Conservation (phyloP, 768 basidiomycete genomes). For the Boletus sp. region DNA sequence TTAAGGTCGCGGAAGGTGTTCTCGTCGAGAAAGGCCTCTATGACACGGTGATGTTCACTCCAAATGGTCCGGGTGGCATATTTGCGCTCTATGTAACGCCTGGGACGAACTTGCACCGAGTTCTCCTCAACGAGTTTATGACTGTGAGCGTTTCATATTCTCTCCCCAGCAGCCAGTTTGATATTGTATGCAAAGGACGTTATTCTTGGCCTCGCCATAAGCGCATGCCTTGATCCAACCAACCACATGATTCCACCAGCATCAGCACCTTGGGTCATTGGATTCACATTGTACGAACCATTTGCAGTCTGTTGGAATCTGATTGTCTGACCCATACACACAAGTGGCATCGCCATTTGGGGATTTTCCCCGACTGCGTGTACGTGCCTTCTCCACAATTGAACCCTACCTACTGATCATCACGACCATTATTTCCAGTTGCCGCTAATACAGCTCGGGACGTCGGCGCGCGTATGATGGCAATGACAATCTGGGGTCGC, state of each 20-base stretch:
- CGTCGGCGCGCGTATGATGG: constrained; percentile 59
- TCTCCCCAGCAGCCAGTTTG: background rate
- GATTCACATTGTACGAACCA: constrained; percentile 54
- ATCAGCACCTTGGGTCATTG: constrained; percentile 50
- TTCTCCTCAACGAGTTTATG: constrained; percentile 41
- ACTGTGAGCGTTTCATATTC: constrained; percentile 21
- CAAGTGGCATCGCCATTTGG: constrained; percentile 59
- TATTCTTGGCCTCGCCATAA: constrained; percentile 20
- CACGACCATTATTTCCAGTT: constrained; percentile 32
- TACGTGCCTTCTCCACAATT: constrained; percentile 18
- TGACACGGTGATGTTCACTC: constrained; percentile 33
- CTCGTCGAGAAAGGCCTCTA: constrained; percentile 29
- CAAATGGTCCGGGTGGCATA: constrained; percentile 35
- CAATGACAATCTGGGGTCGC: constrained; percentile 57
- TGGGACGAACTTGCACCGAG: constrained; percentile 28
- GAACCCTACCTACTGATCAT: background rate
- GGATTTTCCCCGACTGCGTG: constrained; percentile 51
- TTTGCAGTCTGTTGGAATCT: background rate
- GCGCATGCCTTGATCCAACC: constrained; percentile 43
- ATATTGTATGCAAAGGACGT: constrained; percentile 11
- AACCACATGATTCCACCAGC: constrained; percentile 56
- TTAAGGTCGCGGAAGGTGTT: constrained; percentile 28
- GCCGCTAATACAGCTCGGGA: constrained; percentile 68
- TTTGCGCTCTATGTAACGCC: constrained; percentile 38
- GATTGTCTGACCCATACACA: background rate